phyloP scores from a whole-genome alignment of 768 basidiomycete genomes.

The Russula vinacea region DNA sequence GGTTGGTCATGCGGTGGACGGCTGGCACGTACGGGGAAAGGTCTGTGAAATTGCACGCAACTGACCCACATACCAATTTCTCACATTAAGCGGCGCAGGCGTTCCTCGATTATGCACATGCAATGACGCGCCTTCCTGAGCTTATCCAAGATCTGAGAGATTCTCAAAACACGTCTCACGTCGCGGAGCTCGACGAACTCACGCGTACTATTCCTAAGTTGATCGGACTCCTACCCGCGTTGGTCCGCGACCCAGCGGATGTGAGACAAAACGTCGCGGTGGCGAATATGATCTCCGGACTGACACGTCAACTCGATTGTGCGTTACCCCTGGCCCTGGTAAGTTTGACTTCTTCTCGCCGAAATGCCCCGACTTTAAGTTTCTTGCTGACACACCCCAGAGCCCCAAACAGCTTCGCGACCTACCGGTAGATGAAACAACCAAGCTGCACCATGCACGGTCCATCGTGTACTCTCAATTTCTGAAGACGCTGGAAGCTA shows the following conservation, averaged over 20 bases:
- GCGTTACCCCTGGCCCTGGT: conserved; percentile 61
- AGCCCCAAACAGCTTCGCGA: conserved; percentile 22
- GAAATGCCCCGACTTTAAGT: too few species aligned
- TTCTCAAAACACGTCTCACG: conserved; percentile 40
- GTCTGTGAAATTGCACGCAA: conserved; percentile 34
- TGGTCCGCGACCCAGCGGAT: conserved; percentile 56
- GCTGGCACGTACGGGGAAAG: conserved; percentile 85
- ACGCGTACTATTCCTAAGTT: conserved; percentile 58
- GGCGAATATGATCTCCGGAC: conserved; percentile 65
- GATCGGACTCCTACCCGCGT: conserved; percentile 64
- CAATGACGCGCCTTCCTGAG: conserved; percentile 57
- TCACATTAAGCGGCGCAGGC: conserved; percentile 41
- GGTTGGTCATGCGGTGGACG: conserved; percentile 54
- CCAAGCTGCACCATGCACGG: conserved; percentile 26
- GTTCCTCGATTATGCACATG: conserved; percentile 68
- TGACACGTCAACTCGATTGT: conserved; percentile 58
- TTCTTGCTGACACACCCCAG: conserved; percentile 5
- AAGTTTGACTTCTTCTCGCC: conserved; percentile 32
- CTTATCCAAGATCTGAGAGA: conserved; percentile 38
- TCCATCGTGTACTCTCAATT: conserved; percentile 25
- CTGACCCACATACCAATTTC: not conserved
- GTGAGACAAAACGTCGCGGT: conserved; percentile 67
- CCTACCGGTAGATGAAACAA: conserved; percentile 22
- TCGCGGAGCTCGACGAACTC: conserved; percentile 60
- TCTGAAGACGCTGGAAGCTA: conserved; percentile 25